Evolutionary conservation across 495 filamentous ascomycete species (phyloP), one percentile per base, ranked within the genome.

Genomic region (Aspergillus egyptiacus): DNA sequence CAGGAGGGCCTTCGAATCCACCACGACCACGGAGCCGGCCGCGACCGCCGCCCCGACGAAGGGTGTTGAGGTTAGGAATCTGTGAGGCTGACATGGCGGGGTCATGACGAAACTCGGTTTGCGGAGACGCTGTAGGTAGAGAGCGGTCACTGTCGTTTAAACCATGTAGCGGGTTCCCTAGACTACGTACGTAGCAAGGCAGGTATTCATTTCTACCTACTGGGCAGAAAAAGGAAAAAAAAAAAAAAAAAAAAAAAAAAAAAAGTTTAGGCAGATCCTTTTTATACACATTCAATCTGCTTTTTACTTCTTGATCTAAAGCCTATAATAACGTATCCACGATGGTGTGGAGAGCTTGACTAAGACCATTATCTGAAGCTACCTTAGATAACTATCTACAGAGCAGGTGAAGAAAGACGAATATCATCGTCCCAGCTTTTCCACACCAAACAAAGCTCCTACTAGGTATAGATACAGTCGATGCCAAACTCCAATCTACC

Each of bases 11-110:
- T 10, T 50, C 55, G 48, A 49, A 38, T 28, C 61, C 65, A 36
- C 65, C 66, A 43, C 66, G 66, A 35, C 74, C 75, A 40, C 67
- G 62, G 5, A 73, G 63, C 43, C 73, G 67, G 40, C 75, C 65
- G 32, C 66, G 64, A 35, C 69, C 66, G 18, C 61, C 61, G n/a
- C 71, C 72, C 42, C 73, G 67, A 48, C 83, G 81, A 23, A 86
- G 72, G 14, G 78, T 77, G 53, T 86, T 82, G 27, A 91, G 78
- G 56, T 91, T 89, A 32, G 86, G 86, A 17, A 91, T 91, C 15
- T 81, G 79, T 18, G 82, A 70, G 14, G 83, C 79, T 39, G 85
- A 83, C 85, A 89, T 89, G 49, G 49, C 18, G 42, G 49, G 55
- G 49, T 41, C 45, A 45, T 45, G 38, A 50, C 53, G 51, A 51